phyloP scores from a whole-genome alignment of 805 yeast genomes.

The Kluyveromyces wickerhamii region DNA sequence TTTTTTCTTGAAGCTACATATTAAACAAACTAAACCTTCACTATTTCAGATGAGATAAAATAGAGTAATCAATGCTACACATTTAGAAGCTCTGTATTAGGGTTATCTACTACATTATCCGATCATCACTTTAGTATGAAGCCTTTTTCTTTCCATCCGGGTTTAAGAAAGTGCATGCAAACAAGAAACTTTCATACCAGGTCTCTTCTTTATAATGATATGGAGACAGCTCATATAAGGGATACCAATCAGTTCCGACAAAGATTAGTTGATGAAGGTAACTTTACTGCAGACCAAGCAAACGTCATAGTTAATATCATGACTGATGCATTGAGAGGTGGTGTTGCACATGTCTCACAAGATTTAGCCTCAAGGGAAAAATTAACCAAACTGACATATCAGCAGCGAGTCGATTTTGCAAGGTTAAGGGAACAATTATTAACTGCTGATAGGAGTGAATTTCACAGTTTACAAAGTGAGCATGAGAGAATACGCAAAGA shows the following conservation, averaged over 20 bases:
- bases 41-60: too few species aligned
- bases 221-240: slow-evolving; percentile 37
- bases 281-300: slow-evolving; percentile 70
- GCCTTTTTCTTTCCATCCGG: background rate
- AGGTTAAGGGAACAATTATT: slow-evolving; percentile 88
- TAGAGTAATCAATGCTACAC: too few species aligned
- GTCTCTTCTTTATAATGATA: slow-evolving; percentile 7
- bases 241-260: slow-evolving; percentile 72
- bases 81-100: too few species aligned
- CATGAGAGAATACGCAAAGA: slow-evolving; percentile 80
- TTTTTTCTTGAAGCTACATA: too few species aligned
- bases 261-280: slow-evolving; percentile 51
- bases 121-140: too few species aligned
- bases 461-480: slow-evolving; percentile 72
- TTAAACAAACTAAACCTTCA: too few species aligned
- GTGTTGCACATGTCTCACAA: slow-evolving; percentile 63
- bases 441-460: slow-evolving; percentile 79
- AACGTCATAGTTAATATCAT: slow-evolving; percentile 71
- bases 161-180: background rate
- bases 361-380: slow-evolving; percentile 82
- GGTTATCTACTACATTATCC: too few species aligned
- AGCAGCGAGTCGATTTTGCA: slow-evolving; percentile 94
- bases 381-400: slow-evolving; percentile 77
- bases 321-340: slow-evolving; percentile 68
- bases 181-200: background rate